Base-by-base conservation (phyloP, 768 basidiomycete genomes). In the Brasilioporus rufonigricans region DNA sequence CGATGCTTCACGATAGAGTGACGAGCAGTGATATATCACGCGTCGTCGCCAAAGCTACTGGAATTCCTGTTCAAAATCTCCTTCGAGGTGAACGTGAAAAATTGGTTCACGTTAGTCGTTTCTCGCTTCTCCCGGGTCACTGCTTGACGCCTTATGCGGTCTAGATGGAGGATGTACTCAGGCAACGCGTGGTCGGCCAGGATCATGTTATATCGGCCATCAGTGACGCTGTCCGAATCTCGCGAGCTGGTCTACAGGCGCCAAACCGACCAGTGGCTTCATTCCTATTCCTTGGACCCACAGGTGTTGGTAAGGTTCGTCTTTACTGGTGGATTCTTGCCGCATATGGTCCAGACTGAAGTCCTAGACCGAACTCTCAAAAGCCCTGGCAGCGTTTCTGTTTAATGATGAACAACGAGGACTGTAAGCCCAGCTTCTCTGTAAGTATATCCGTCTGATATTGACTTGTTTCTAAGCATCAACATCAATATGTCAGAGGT, bases 401-500 rank as follows among this genome's bases (percentile, higher is more conserved):
- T 45, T 50, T 16, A 43, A 93, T 56, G 91, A 94, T 58, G 92
- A 94, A 65, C 85, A 88, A 54, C 76, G 89, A 40, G 93, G 91
- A 12, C 65, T 96, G 91, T 91, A 64, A 71, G 84, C 78, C 6
- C 5, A 24, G n/a, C 31, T 26, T 24, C 41, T 53, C 32, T n/a
- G n/a, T n/a, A n/a, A 16, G 55, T 8, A 45, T 12, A 5, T 33
- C 8, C 0, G 32, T 44, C 55, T 39, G 45, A 52, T 47, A 9
- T 24, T 24, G 29, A 48, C 26, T 11, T 40, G 35, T 26, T n/a
- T 55, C 52, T 14, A 35, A 91, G 88, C 50, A 92, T 94, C 59
- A 90, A 87, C 55, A 92, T 96, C 66, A 95, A 97, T 61, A 94
- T 96, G 92, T 89, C 90, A n/a, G 91, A 97, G n/a, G 83, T 93